A percentile compares a stretch with the other conserved stretches of the same genome.
Conservation (phyloP, 2,329 filamentous ascomycete species). For the Ophiostoma novo-ulmi region DNA sequence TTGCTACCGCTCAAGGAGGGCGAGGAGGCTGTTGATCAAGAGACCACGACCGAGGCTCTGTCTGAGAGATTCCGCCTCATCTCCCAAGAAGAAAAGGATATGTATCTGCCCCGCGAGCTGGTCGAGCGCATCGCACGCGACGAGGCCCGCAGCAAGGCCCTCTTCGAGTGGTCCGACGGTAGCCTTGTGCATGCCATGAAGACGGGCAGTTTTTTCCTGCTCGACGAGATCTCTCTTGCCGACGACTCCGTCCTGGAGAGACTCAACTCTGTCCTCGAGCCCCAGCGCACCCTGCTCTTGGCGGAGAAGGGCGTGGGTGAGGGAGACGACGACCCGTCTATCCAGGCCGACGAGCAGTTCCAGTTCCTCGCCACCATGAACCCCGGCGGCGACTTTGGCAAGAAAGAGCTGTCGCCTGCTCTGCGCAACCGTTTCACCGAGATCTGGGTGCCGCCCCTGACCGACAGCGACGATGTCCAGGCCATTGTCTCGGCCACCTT, state of each 20-base stretch:
- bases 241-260: conserved; percentile 96
- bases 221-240: conserved; percentile 95
- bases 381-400: conserved; percentile 95
- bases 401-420: conserved; percentile 92
- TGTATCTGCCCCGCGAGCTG: conserved; percentile 44
- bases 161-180: conserved; percentile 96
- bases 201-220: conserved; percentile 79
- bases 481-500: conserved; percentile 82
- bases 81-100: conserved; percentile 39
- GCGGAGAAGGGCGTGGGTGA: conserved; percentile 86
- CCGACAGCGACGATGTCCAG: conserved; percentile 76
- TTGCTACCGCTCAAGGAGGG: conserved; percentile 15
- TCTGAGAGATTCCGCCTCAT: conserved; percentile 56
- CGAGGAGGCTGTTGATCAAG: conserved; percentile 18
- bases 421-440: conserved; percentile 95
- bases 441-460: conserved; percentile 92
- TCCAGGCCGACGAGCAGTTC: conserved; percentile 61
- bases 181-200: conserved; percentile 93
- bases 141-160: conserved; percentile 64
- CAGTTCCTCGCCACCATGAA: conserved; percentile 99
- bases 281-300: conserved; percentile 75
- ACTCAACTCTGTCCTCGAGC: conserved; percentile 92
- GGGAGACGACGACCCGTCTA: conserved; percentile 54
- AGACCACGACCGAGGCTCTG: conserved; percentile 50
- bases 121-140: conserved; percentile 44